Evolutionary conservation across 176 grass and related monocot genomes (phyloP), one percentile per base, ranked within the genome.

Genomic region (Chloris gayana): DNA sequence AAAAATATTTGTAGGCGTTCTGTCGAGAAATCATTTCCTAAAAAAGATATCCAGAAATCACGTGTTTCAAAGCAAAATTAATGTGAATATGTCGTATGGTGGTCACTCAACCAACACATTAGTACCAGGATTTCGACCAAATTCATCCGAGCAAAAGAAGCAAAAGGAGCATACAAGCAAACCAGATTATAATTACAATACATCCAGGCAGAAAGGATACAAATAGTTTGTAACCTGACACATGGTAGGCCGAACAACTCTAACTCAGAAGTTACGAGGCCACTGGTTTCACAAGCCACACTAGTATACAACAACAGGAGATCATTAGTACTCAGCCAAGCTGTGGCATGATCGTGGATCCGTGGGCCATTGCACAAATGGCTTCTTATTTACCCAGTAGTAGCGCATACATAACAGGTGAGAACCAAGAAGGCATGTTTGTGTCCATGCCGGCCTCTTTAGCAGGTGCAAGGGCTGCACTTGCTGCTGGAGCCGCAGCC

Each of bases 401-500:
- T 12, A 44, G 41, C 2, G 8, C 8, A 42, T 42, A 42, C 41
- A 42, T 42, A 42, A 42, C 10, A 42, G 41, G 9, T 2, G 35
- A 37, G 35, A 37, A 37, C 35, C 35, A 4, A 5, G 35, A 37
- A 44, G 41, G 1, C 41, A 44, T 44, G 32, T 33, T 32, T 33
- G 50, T 19, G 14, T 18, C 22, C 39, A 50, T 66, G 61, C 18
- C 30, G 21, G 3, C 31, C 64, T 39, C 38, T 25, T 80, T 25
- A 75, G 77, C 84, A 86, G 50, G 25, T 67, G 70, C 84, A 86
- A 25, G 79, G 85, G 54, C 71, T 45, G 54, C 85, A 82, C 3
- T 4, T 33, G 79, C 85, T 82, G 56, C 45, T 14, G 35, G 72
- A 65, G 68, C 73, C 66, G 11, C 85, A 87, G 42, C 41, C 11